These are phyloP conservation scores for Akanthomyces uredinophilus DNA, from an alignment of 2,329 filamentous ascomycete species.

Conservation along the genomic window DNA sequence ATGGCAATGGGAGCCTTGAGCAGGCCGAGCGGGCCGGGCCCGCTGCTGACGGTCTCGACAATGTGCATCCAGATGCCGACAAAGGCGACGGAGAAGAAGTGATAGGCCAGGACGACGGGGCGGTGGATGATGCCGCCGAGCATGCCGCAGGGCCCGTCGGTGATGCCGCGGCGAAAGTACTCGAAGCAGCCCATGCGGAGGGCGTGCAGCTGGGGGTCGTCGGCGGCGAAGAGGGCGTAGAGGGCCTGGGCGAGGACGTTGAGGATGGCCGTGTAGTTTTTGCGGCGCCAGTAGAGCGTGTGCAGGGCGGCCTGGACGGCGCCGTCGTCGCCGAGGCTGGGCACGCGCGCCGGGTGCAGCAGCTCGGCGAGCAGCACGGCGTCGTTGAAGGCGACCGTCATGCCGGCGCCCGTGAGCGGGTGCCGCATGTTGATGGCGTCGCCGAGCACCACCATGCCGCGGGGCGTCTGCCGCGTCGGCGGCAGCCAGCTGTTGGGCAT, in stretches of 20 bases:
- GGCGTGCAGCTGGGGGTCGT: conserved; percentile 69
- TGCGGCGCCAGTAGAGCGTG: conserved; percentile 81
- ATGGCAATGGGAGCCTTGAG: conserved; percentile 54
- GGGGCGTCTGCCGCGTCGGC: conserved; percentile 52
- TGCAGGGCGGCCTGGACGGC: conserved; percentile 65
- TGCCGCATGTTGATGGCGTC: conserved; percentile 99
- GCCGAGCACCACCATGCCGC: conserved; percentile 74
- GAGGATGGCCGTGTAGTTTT: conserved; percentile 78
- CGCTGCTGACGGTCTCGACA: conserved; percentile 31
- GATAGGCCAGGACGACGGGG: conserved; percentile 74
- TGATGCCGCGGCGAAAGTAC: conserved; percentile 76
- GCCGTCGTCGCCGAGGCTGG: conserved; percentile 61
- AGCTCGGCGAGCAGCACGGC: conserved; percentile 72
- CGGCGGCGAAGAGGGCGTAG: conserved; percentile 84
- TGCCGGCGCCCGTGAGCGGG: conserved; percentile 91
- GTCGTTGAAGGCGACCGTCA: conserved; percentile 97
- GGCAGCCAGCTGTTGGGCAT: conserved; percentile 98
- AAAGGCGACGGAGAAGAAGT: conserved; percentile 93
- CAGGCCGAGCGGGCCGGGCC: conserved; percentile 30
- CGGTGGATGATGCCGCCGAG: conserved; percentile 75
- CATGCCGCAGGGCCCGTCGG: conserved; percentile 74
- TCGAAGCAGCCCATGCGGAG: conserved; percentile 87
- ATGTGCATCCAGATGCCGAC: conserved; percentile 69
- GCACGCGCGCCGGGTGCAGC: conserved; percentile 63
- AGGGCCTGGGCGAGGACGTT: conserved; percentile 97